Percentiles rank a stretch among this genome's conserved stretches.
phyloP scores from a whole-genome alignment of 2,329 filamentous ascomycete genomes.

The Emergomyces pasteurianus region DNA sequence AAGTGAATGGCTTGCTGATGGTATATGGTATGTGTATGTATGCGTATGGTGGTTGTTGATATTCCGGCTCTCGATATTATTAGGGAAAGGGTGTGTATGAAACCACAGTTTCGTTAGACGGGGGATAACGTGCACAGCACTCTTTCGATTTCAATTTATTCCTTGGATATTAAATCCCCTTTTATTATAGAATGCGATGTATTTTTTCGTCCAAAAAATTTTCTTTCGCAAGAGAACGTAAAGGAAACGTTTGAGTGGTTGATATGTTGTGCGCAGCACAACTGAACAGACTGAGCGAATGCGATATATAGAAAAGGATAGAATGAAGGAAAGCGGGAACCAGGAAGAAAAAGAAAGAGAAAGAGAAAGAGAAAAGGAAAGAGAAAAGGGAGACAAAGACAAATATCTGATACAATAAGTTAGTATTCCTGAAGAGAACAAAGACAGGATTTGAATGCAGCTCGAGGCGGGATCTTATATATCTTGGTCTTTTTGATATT shows the following conservation, averaged over 20 bases:
- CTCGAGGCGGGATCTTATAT: not conserved
- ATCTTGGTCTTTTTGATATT: not conserved
- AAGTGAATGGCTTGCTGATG: not conserved
- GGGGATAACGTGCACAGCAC: not conserved
- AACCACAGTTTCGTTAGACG: not conserved
- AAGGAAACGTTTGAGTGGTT: not conserved
- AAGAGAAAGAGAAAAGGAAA: not conserved
- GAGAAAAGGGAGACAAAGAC: not conserved
- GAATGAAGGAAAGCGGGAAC: slow-evolving; percentile 3
- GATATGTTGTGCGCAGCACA: not conserved
- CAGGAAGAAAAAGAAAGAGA: not conserved
- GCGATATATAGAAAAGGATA: not conserved
- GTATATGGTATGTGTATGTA: not conserved
- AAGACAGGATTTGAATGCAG: not conserved
- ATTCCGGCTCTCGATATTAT: not conserved
- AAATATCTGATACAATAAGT: not conserved
- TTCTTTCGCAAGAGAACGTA: not conserved
- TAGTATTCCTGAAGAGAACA: not conserved
- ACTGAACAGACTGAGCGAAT: not conserved
- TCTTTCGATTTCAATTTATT: not conserved
- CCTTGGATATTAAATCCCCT: not conserved
- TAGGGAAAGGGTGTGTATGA: not conserved
- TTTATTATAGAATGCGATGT: not conserved
- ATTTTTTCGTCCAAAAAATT: not conserved
- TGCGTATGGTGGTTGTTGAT: not conserved